These are phyloP conservation scores for Spergularia bocconei DNA, from an alignment of 148 eudicot species.

Conservation along the genomic window DNA sequence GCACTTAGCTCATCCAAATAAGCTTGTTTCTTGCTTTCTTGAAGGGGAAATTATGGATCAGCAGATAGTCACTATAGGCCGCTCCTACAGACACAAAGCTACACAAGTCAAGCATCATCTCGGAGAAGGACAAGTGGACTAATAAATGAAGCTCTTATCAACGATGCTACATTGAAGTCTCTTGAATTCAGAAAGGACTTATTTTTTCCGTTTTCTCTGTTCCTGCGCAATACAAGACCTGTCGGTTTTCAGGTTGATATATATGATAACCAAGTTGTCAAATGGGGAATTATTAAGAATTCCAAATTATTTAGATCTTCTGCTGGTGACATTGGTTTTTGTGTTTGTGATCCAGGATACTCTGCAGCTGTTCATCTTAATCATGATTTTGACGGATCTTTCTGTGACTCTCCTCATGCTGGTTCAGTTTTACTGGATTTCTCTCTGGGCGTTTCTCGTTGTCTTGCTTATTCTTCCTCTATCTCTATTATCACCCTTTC, in stretches of 20 bases:
- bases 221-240: slow-evolving; percentile 77
- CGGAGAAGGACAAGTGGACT: slow-evolving; percentile 65
- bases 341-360: slow-evolving; percentile 57
- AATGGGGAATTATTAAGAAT: not conserved
- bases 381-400: slow-evolving; percentile 74
- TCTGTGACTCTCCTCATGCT: slow-evolving; percentile 64
- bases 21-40: slow-evolving; percentile 12
- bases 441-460: slow-evolving; percentile 72
- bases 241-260: slow-evolving; percentile 62
- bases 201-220: slow-evolving; percentile 58
- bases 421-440: slow-evolving; percentile 74
- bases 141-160: slow-evolving; percentile 57
- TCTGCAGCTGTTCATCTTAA: slow-evolving; percentile 63
- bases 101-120: slow-evolving; percentile 37
- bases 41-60: slow-evolving; percentile 40
- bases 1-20: not conserved
- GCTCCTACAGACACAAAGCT: slow-evolving; percentile 38
- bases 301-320: not conserved
- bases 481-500: slow-evolving; percentile 75
- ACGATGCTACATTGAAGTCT: slow-evolving; percentile 61
- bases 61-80: slow-evolving; percentile 37
- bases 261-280: not conserved
- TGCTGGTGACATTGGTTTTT: not conserved
- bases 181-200: slow-evolving; percentile 56
- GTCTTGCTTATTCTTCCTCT: slow-evolving; percentile 81